These are phyloP conservation scores for Peterozyma toletana DNA, from an alignment of 805 yeast species.

Conservation along the genomic window DNA sequence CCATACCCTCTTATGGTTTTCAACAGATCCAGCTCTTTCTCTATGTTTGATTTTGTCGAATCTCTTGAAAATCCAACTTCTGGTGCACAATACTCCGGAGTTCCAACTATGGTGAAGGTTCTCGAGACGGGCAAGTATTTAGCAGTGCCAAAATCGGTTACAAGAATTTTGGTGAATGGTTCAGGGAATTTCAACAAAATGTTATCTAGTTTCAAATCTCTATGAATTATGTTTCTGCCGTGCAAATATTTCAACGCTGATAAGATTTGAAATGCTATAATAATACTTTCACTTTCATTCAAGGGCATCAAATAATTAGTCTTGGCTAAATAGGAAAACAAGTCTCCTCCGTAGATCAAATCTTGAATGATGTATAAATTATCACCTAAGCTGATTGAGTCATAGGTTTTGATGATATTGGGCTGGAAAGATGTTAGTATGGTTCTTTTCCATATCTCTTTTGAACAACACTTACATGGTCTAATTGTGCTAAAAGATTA, in stretches of 20 bases:
- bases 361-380: conserved; percentile 40
- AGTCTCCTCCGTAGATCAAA: conserved; percentile 49
- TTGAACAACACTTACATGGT: conserved; percentile 29
- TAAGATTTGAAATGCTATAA: conserved; percentile 49
- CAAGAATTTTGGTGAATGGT: conserved; percentile 42
- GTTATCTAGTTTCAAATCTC: conserved; percentile 65
- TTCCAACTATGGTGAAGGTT: conserved; percentile 23
- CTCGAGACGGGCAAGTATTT: conserved; percentile 10
- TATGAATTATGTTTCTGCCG: conserved; percentile 45
- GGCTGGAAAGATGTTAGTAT: conserved; percentile 22
- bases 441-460: not conserved
- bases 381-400: conserved; percentile 19
- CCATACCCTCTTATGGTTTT: conserved; percentile 34
- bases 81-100: conserved; percentile 70
- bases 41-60: conserved; percentile 18
- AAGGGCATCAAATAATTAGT: conserved; percentile 32
- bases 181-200: conserved; percentile 47
- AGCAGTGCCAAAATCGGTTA: conserved; percentile 65
- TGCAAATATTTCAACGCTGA: conserved; percentile 53
- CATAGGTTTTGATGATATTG: conserved; percentile 39
- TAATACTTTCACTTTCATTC: conserved; percentile 46
- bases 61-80: conserved; percentile 45
- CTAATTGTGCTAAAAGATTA: conserved; percentile 26
- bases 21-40: not conserved
- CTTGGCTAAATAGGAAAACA: conserved; percentile 44